Percentiles rank a stretch among this genome's conserved stretches.
phyloP scores from a whole-genome alignment of 2,329 filamentous ascomycete genomes.

The Kalmusia sp. region DNA sequence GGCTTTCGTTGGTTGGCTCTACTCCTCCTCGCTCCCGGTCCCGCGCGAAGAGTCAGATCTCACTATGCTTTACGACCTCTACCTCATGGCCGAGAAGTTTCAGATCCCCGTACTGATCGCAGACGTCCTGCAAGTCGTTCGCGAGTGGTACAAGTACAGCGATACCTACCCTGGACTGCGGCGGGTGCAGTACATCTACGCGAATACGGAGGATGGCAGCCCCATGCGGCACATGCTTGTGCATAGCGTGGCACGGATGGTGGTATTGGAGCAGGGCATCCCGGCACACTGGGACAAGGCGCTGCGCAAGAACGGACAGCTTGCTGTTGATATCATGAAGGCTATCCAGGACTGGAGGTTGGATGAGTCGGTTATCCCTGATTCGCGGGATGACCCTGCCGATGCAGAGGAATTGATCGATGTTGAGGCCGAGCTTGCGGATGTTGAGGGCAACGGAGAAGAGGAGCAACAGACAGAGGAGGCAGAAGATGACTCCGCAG shows the following conservation, averaged over 20 bases:
- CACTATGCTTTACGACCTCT: conserved; percentile 59
- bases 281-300: conserved; percentile 63
- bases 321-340: conserved; percentile 62
- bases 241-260: conserved; percentile 56
- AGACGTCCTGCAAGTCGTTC: conserved; percentile 58
- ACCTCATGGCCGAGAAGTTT: conserved; percentile 62
- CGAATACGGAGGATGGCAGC: conserved; percentile 55
- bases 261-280: conserved; percentile 58
- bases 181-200: conserved; percentile 61
- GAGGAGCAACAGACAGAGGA: conserved; percentile 32
- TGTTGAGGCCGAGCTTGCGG: conserved; percentile 44
- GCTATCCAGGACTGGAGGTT: conserved; percentile 63
- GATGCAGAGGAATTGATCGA: conserved; percentile 47
- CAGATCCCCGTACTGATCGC: conserved; percentile 55
- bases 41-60: conserved; percentile 60
- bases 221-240: conserved; percentile 60
- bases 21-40: conserved; percentile 55
- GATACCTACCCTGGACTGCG: conserved; percentile 60
- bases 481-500: conserved; percentile 20
- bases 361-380: conserved; percentile 57
- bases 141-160: conserved; percentile 60
- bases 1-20: conserved; percentile 62
- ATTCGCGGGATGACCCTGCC: conserved; percentile 54
- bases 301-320: conserved; percentile 60
- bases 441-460: conserved; percentile 40